Conservation (phyloP, 1,139 yeast species). For the Chernovozyma aurita region DNA sequence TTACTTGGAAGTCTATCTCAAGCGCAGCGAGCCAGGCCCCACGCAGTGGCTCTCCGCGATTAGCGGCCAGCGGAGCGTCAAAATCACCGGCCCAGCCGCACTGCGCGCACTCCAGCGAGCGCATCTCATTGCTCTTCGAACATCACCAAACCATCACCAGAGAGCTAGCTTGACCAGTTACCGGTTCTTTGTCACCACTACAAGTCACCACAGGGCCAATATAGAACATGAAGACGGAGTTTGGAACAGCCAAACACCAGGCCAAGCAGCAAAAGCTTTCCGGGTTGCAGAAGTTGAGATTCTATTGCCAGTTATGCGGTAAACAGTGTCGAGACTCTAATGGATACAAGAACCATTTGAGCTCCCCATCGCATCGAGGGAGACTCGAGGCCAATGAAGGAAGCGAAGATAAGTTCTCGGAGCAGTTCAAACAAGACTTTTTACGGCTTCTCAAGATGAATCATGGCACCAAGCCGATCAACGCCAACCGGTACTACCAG, state of each 20-base stretch:
- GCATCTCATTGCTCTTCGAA: too few species aligned
- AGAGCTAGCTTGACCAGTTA: too few species aligned
- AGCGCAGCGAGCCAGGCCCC: too few species aligned
- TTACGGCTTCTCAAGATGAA: slow-evolving; percentile 54
- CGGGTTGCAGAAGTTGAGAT: slow-evolving; percentile 81
- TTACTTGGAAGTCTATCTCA: too few species aligned
- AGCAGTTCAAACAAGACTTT: slow-evolving; percentile 60
- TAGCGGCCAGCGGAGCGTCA: too few species aligned
- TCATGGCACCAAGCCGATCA: slow-evolving; percentile 80
- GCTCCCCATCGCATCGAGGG: slow-evolving; percentile 70
- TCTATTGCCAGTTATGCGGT: slow-evolving; percentile 87
- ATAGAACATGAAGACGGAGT: slow-evolving; percentile 45
- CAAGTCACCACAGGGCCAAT: background rate
- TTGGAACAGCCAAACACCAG: slow-evolving; percentile 78
- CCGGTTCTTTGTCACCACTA: too few species aligned
- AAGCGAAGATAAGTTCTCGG: slow-evolving; percentile 49
- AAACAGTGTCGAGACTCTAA: slow-evolving; percentile 95
- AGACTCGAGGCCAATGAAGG: slow-evolving; percentile 41
- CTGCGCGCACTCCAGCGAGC: too few species aligned
- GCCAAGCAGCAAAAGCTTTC: slow-evolving; percentile 75
- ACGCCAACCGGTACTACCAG: slow-evolving; percentile 84
- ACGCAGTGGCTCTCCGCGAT: too few species aligned
- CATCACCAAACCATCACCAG: too few species aligned
- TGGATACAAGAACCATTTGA: slow-evolving; percentile 85
- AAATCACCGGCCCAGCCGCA: too few species aligned